Evolutionary conservation across 2,329 filamentous ascomycete genomes (phyloP).

Genomic region (Gnomoniopsis sp.): DNA sequence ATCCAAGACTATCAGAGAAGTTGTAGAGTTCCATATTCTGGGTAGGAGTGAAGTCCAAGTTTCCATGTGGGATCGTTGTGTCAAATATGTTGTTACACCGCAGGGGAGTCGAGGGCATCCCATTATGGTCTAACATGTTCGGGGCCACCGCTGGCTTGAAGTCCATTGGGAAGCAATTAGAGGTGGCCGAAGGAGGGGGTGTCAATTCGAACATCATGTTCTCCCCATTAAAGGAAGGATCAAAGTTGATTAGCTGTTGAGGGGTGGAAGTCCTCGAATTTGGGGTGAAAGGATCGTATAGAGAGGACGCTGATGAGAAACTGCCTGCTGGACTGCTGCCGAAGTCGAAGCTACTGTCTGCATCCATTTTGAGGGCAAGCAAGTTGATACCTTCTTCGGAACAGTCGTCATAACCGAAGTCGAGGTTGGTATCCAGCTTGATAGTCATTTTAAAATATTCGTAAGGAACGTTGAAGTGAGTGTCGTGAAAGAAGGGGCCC

Average conservation of each 20-base stretch:
- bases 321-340: constrained; percentile 13
- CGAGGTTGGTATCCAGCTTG: constrained; percentile 2
- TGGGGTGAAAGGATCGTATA: constrained; percentile 16
- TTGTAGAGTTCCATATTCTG: constrained; percentile 13
- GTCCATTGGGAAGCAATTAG: constrained; percentile 12
- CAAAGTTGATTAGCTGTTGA: constrained; percentile 14
- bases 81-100: constrained; percentile 1
- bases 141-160: constrained; percentile 15
- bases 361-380: constrained; percentile 3
- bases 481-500: background rate
- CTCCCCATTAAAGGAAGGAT: constrained; percentile 2
- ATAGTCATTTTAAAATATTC: constrained; percentile 2
- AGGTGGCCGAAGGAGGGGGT: constrained; percentile 11
- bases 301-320: constrained; percentile 16
- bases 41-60: constrained; percentile 14
- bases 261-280: constrained; percentile 14
- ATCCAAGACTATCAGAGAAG: constrained; percentile 4
- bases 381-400: constrained; percentile 4
- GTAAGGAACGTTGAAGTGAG: background rate
- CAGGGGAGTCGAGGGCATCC: constrained; percentile 12
- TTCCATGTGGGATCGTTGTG: constrained; percentile 1
- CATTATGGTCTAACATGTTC: constrained; percentile 13
- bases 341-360: constrained; percentile 9
- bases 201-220: constrained; percentile 16
- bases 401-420: constrained; percentile 5